These are phyloP conservation scores for Penicillium alfredii DNA, from an alignment of 495 filamentous ascomycete species.

Conservation along the genomic window DNA sequence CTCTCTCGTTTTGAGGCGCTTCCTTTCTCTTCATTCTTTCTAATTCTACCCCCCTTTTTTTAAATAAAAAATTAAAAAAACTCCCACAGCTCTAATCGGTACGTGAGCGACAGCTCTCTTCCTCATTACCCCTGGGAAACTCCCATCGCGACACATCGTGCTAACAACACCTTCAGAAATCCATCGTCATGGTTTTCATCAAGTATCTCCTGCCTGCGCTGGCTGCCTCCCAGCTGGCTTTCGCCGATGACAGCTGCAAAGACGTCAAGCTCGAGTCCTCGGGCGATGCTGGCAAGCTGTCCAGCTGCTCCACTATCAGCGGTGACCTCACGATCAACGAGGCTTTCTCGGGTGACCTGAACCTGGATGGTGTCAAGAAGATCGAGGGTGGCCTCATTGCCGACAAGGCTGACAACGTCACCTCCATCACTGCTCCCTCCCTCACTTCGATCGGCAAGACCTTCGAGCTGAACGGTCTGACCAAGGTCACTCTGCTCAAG, in stretches of 20 bases:
- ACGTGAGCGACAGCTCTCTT: conserved; percentile 2
- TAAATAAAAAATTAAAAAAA: too few species aligned
- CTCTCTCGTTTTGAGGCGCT: conserved; percentile 24
- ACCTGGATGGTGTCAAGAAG: conserved; percentile 39
- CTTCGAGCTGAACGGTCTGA: conserved; percentile 63
- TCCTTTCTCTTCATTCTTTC: conserved; percentile 29
- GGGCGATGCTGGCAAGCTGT: conserved; percentile 64
- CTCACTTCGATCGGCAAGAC: conserved; percentile 49
- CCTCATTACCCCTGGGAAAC: too few species aligned
- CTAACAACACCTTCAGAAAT: too few species aligned
- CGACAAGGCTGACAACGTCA: conserved; percentile 53
- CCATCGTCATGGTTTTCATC: conserved; percentile 65
- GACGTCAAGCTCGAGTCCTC: conserved; percentile 56
- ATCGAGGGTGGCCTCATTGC: conserved; percentile 66
- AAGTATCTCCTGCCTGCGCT: conserved; percentile 69
- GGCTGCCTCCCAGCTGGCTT: conserved; percentile 56
- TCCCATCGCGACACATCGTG: too few species aligned
- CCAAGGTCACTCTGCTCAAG: conserved; percentile 55
- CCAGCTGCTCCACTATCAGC: conserved; percentile 59
- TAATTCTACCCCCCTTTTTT: conserved; percentile 9
- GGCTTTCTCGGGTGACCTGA: conserved; percentile 43
- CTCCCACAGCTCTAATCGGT: conserved; percentile 16
- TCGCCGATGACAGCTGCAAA: conserved; percentile 49
- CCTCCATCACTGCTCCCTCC: conserved; percentile 44
- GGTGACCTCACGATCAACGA: conserved; percentile 64